A percentile compares a stretch with the other conserved stretches of the same genome.
These are phyloP conservation scores for Curvularia verruculosa DNA, from an alignment of 2,329 filamentous ascomycete species.

Conservation along the genomic window DNA sequence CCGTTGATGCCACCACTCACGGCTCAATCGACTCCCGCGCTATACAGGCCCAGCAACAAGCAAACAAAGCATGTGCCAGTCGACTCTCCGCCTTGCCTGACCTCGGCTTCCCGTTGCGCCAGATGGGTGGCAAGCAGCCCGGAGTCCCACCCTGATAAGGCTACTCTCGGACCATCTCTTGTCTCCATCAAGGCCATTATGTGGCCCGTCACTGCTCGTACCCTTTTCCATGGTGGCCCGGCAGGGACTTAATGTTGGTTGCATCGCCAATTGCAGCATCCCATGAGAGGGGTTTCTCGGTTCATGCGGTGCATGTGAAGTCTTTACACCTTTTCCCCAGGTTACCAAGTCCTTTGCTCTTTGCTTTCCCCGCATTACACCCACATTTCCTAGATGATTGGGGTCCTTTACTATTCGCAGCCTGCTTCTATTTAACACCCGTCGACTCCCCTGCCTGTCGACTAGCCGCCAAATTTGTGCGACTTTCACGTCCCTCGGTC, in stretches of 20 bases:
- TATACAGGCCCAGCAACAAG: conserved; percentile 7
- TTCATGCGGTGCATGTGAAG: conserved; percentile 35
- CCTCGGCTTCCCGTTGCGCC: conserved; percentile 28
- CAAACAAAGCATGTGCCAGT: conserved; percentile 31
- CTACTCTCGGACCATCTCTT: conserved; percentile 28
- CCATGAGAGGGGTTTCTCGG: conserved; percentile 22
- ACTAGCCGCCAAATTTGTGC: not conserved
- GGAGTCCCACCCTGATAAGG: conserved; percentile 39
- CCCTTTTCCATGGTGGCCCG: conserved; percentile 30
- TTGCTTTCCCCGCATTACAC: conserved; percentile 39
- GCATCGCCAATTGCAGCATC: conserved; percentile 25
- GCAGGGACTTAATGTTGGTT: conserved; percentile 22
- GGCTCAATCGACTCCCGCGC: not conserved
- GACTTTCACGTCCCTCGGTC: conserved; percentile 1
- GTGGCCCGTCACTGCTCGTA: conserved; percentile 34
- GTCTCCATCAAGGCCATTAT: conserved; percentile 14
- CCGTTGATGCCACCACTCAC: conserved; percentile 20
- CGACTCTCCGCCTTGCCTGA: conserved; percentile 17
- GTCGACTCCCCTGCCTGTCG: not conserved
- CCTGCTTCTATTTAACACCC: conserved; percentile 7
- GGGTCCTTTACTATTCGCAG: conserved; percentile 8
- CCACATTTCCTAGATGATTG: conserved; percentile 16
- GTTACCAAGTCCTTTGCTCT: conserved; percentile 21
- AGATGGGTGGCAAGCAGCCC: conserved; percentile 40
- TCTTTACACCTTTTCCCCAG: conserved; percentile 23